A percentile compares a stretch with the other conserved stretches of the same genome.
phyloP scores from a whole-genome alignment of 75 land plant species.

The Ceratopteris richardii region DNA sequence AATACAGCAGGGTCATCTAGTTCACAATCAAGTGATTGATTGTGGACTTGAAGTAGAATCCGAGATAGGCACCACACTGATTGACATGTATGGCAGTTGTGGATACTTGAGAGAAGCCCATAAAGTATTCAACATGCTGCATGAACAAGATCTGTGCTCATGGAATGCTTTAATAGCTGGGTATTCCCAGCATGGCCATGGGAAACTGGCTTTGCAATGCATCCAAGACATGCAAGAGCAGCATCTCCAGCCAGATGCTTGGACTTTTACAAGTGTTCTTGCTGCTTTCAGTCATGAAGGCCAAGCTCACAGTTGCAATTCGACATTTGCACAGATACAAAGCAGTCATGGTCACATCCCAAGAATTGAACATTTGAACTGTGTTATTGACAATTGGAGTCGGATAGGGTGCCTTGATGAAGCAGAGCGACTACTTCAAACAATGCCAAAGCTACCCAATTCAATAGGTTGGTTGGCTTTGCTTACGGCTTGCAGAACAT shows the following conservation, averaged over 20 bases:
- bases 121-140: constrained; percentile 27
- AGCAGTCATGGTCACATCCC: constrained; percentile 10
- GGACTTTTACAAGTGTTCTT: constrained; percentile 40
- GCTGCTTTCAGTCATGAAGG: constrained; percentile 52
- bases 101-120: constrained; percentile 33
- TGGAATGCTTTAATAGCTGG: constrained; percentile 58
- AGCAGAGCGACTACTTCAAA: constrained; percentile 39
- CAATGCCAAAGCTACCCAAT: constrained; percentile 34
- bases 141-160: constrained; percentile 33
- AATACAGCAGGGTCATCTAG: constrained; percentile 37
- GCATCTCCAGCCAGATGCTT: constrained; percentile 30
- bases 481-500: constrained; percentile 42
- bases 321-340: constrained; percentile 20
- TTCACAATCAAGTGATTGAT: constrained; percentile 33
- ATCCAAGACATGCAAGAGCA: constrained; percentile 28
- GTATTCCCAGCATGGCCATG: constrained; percentile 46
- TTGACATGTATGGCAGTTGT: constrained; percentile 66
- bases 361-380: constrained; percentile 25
- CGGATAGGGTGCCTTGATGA: constrained; percentile 33
- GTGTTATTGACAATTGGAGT: constrained; percentile 38
- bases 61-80: constrained; percentile 40
- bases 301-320: constrained; percentile 23
- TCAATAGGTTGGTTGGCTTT: constrained; percentile 42
- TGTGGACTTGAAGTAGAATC: constrained; percentile 24
- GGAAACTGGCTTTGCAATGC: constrained; percentile 21